Percentiles rank a stretch among this genome's conserved stretches.
Evolutionary conservation across 441 rosid species (phyloP).

Genomic region (Euphorbia celastroides): DNA sequence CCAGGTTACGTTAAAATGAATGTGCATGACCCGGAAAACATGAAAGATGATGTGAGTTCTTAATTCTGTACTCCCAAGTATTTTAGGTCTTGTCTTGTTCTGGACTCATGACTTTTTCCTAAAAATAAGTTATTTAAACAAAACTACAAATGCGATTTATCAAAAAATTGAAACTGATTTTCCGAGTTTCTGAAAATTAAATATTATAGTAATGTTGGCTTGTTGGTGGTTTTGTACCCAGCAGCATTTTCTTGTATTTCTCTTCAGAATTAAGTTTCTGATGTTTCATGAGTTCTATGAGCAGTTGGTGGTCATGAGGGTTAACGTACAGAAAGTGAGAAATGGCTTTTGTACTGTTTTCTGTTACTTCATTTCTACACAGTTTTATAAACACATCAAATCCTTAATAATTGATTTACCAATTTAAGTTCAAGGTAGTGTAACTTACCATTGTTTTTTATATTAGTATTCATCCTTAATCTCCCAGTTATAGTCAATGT

Average conservation of each 20-base stretch:
- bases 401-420: background rate
- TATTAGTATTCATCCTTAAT: background rate
- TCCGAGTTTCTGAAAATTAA: background rate
- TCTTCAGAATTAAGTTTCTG: background rate
- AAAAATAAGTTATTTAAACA: background rate
- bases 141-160: background rate
- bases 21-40: slow-evolving; percentile 64
- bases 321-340: background rate
- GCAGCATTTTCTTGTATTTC: background rate
- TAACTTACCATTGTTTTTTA: background rate
- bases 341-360: background rate
- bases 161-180: background rate
- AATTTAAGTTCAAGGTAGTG: background rate
- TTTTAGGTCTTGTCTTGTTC: slow-evolving; percentile 1
- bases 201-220: background rate
- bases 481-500: too few species aligned
- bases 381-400: background rate
- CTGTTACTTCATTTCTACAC: background rate
- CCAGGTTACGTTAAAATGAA: slow-evolving; percentile 89
- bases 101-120: background rate
- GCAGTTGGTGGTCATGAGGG: background rate
- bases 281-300: background rate
- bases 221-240: background rate
- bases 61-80: slow-evolving; percentile 15
- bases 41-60: slow-evolving; percentile 84